Evolutionary conservation across 2,329 filamentous ascomycete species (phyloP).

Genomic region (Mycogone perniciosa): DNA sequence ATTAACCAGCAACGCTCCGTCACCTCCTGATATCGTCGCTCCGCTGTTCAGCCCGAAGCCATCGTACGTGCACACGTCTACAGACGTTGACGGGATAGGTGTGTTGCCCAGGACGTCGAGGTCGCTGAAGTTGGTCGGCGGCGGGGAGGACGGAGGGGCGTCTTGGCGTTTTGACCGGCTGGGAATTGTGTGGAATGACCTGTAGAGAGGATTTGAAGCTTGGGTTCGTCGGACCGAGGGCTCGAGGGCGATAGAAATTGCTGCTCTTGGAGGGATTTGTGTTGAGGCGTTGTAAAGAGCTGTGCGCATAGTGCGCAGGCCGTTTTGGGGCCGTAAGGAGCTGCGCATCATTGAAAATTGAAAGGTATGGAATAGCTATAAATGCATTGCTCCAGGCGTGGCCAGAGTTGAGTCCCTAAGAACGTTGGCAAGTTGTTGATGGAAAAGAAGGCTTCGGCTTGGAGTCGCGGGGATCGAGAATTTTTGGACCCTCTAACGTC

Average conservation of each 20-base stretch:
- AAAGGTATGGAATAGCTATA: background rate
- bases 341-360: conserved; percentile 15
- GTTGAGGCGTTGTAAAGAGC: conserved; percentile 8
- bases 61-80: conserved; percentile 74
- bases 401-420: background rate
- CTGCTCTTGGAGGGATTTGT: background rate
- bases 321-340: conserved; percentile 16
- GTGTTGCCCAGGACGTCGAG: conserved; percentile 74
- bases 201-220: background rate
- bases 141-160: conserved; percentile 26
- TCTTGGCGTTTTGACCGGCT: conserved; percentile 13
- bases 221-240: background rate
- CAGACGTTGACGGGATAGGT: conserved; percentile 70
- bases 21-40: conserved; percentile 58
- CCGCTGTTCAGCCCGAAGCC: conserved; percentile 87
- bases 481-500: conserved; percentile 7
- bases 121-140: conserved; percentile 58
- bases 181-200: conserved; percentile 14
- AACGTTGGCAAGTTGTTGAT: background rate
- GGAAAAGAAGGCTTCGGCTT: conserved; percentile 5
- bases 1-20: conserved; percentile 71
- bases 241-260: background rate
- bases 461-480: conserved; percentile 6
- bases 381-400: background rate
- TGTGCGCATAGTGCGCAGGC: conserved; percentile 18